Conservation (phyloP, 257 asterid species). For the Rubia yunnanensis region DNA sequence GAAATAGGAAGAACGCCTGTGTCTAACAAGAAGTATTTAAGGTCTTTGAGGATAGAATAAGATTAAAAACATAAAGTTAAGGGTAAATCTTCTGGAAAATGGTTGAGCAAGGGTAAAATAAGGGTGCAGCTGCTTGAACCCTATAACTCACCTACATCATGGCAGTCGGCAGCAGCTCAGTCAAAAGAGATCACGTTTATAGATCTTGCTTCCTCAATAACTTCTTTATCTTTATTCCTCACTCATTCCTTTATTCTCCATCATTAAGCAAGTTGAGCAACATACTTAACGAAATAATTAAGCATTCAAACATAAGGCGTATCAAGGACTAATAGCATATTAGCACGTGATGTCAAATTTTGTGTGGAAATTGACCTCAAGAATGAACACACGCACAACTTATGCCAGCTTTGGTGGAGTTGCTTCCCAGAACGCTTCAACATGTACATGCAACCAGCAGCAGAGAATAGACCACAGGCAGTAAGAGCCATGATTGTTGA, state of each 20-base stretch:
- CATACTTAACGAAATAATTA: background rate
- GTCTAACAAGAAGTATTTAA: too few species aligned
- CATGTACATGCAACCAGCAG: slow-evolving; percentile 71
- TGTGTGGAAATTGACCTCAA: background rate
- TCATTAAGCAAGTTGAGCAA: background rate
- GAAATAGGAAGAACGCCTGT: slow-evolving; percentile 30
- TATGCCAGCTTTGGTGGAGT: slow-evolving; percentile 53
- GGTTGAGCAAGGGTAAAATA: background rate
- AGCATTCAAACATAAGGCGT: background rate
- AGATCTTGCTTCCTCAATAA: background rate
- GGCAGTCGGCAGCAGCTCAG: background rate
- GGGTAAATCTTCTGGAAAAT: background rate
- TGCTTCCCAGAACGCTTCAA: slow-evolving; percentile 65
- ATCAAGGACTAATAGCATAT: background rate
- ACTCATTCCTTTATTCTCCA: slow-evolving; percentile 1
- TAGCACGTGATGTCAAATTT: background rate
- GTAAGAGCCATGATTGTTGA: slow-evolving; percentile 48
- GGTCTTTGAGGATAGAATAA: too few species aligned
- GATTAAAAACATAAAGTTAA: too few species aligned
- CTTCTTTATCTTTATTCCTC: background rate
- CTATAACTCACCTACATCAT: too few species aligned
- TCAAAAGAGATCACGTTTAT: background rate
- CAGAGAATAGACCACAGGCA: slow-evolving; percentile 54
- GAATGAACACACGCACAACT: slow-evolving; percentile 26
- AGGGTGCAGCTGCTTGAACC: background rate